Percentiles rank a stretch among this genome's conserved stretches.
Evolutionary conservation across 192 early-diverging fungal species (phyloP).

Genomic region (Dimargaris cristalligena): DNA sequence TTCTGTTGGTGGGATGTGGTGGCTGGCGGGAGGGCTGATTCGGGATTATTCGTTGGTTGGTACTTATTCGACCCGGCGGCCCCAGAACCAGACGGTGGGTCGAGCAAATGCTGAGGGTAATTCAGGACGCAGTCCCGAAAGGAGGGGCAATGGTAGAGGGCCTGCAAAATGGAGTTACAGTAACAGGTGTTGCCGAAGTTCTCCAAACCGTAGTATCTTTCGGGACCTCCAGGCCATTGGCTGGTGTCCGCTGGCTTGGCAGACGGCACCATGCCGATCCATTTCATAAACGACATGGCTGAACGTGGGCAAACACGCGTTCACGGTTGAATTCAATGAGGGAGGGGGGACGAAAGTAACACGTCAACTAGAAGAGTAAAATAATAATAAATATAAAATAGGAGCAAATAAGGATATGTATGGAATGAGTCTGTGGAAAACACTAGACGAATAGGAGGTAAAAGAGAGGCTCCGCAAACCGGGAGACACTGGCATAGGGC

Average conservation of each 20-base stretch:
- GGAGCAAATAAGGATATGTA: no score
- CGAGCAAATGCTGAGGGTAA: constrained; percentile 40
- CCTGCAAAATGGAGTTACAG: constrained; percentile 90
- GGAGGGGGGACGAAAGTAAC: neutral
- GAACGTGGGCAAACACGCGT: neutral
- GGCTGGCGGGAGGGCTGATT: constrained; percentile 10
- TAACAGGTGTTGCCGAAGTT: constrained; percentile 72
- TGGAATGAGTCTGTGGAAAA: no score
- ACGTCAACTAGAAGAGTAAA: neutral
- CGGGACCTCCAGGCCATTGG: constrained; percentile 40
- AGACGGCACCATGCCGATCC: constrained; percentile 35
- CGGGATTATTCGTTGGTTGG: neutral
- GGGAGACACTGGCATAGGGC: no score
- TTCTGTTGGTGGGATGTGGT: constrained; percentile 11
- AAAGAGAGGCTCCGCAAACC: no score
- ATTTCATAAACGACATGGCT: constrained; percentile 49
- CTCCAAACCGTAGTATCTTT: constrained; percentile 75
- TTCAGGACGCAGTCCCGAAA: constrained; percentile 83
- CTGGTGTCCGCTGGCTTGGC: constrained; percentile 12
- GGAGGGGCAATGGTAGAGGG: constrained; percentile 84
- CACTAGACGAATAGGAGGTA: no score
- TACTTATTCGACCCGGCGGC: no score
- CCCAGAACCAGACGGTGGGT: constrained; percentile 9
- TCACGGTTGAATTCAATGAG: neutral
- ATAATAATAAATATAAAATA: no score